Conservation (phyloP, 1,139 yeast genomes). For the Taphrina communis region DNA sequence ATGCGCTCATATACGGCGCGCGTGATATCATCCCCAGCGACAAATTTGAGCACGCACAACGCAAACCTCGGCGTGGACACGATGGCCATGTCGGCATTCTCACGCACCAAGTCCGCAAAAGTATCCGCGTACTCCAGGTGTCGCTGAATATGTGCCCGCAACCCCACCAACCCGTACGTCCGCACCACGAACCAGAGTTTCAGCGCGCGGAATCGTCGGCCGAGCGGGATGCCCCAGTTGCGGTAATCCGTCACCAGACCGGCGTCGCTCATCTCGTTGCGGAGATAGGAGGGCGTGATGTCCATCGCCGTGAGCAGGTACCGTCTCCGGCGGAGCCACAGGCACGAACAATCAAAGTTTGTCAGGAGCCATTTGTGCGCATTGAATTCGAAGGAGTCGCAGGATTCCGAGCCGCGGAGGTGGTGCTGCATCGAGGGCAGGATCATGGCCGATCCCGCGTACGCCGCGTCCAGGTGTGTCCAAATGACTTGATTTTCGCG, state of each 20-base stretch:
- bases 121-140: conserved; percentile 42
- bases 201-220: conserved; percentile 47
- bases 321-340: conserved; percentile 45
- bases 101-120: conserved; percentile 43
- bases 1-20: conserved; percentile 44
- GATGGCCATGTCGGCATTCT: conserved; percentile 42
- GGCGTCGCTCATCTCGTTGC: conserved; percentile 45
- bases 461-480: conserved; percentile 47
- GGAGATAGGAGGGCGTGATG: conserved; percentile 46
- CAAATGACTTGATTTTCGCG: conserved; percentile 43
- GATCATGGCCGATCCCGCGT: conserved; percentile 47
- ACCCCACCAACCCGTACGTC: conserved; percentile 46
- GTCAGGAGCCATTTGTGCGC: conserved; percentile 48
- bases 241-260: conserved; percentile 47
- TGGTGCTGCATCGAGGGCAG: conserved; percentile 46
- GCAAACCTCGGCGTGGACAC: conserved; percentile 46
- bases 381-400: conserved; percentile 47
- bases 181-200: conserved; percentile 48
- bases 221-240: conserved; percentile 48
- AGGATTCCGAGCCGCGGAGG: conserved; percentile 43
- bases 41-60: conserved; percentile 44
- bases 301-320: conserved; percentile 46
- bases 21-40: conserved; percentile 43
- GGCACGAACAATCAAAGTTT: conserved; percentile 47
- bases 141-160: conserved; percentile 45